Conservation (phyloP, 192 early-diverging fungal genomes). For the Backusella liffmaniae region DNA sequence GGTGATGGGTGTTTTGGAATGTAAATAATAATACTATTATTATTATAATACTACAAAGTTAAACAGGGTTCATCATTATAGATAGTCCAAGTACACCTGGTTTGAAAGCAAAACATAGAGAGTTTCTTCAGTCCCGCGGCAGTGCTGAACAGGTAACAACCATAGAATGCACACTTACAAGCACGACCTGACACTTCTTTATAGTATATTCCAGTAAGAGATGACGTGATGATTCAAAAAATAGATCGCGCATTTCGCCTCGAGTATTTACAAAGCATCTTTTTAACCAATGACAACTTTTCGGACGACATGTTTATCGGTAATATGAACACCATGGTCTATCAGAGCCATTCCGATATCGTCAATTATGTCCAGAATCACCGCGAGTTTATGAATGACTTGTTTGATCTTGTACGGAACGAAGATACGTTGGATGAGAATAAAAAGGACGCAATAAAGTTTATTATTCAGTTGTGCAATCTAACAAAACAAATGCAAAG, state of each 20-base stretch:
- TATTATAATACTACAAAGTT: background rate
- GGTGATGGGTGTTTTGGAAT: conserved; percentile 86
- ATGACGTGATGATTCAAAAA: conserved; percentile 66
- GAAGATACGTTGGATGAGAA: conserved; percentile 44
- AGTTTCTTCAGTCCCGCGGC: conserved; percentile 59
- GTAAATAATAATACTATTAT: conserved; percentile 37
- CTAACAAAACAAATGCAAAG: conserved; percentile 73
- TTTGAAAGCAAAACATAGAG: conserved; percentile 70
- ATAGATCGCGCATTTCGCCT: conserved; percentile 87
- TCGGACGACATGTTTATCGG: conserved; percentile 79
- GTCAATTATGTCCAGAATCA: conserved; percentile 71
- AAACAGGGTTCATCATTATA: conserved; percentile 20
- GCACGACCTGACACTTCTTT: background rate
- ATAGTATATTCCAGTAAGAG: conserved; percentile 75
- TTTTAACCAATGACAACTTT: conserved; percentile 66
- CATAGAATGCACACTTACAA: background rate
- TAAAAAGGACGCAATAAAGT: conserved; percentile 75
- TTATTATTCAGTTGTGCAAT: conserved; percentile 77
- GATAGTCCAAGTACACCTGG: conserved; percentile 77
- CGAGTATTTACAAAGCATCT: conserved; percentile 86
- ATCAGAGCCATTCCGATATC: conserved; percentile 86
- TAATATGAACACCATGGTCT: conserved; percentile 71
- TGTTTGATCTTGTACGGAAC: conserved; percentile 68
- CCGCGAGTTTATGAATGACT: conserved; percentile 60
- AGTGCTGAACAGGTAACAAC: conserved; percentile 57